Evolutionary conservation across 352 stramenopile genomes (phyloP), one percentile per base, ranked within the genome.

Genomic region (Pythium periplocum): DNA sequence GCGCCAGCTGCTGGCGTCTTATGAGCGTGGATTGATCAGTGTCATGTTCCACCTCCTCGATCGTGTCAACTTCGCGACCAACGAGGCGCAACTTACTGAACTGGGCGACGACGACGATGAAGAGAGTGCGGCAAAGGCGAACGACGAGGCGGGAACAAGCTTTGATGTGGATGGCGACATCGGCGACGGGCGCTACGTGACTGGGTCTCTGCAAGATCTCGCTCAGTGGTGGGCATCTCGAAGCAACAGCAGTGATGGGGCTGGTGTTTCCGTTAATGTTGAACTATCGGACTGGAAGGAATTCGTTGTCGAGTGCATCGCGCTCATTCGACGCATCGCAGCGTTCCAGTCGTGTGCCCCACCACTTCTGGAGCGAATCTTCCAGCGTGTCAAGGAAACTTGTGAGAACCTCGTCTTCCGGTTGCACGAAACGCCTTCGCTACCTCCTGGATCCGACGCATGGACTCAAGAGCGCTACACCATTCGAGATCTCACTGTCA

Each of bases 31-130:
- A 1, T 62, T 93, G 17, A 65, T 86, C 26, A 67, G 71, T 6
- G 80, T 93, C 17, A 91, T 93, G 83, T 53, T 87, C 36, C 80
- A 91, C 50, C 69, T 93, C 17, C 63, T 93, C 10, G 74, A 93
- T 12, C 67, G 80, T 10, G 68, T 89, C 35, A 74, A 70, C 45
- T 93, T 85, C 55, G 60, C 70, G 35, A 80, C 69, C 26, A 93
- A 93, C 51, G 53, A 67, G 26, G 69, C 60, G 4, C 83, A 93
- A 36, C 43, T 93, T 11, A 69, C 79, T 26, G 78, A 90, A 30
- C 61, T 93, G 11, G 72, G 61, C 10, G 78, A 87, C n/a, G 47
- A 68, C 9, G 70, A 79, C 1, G 75, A 76, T 1, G 65, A 81
- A 38, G 71, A 26, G 17, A 26, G 17, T 26, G 17, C 17, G 17